These are phyloP conservation scores for Stagonosporopsis tanaceti DNA, from an alignment of 2,329 filamentous ascomycete species.

Conservation along the genomic window DNA sequence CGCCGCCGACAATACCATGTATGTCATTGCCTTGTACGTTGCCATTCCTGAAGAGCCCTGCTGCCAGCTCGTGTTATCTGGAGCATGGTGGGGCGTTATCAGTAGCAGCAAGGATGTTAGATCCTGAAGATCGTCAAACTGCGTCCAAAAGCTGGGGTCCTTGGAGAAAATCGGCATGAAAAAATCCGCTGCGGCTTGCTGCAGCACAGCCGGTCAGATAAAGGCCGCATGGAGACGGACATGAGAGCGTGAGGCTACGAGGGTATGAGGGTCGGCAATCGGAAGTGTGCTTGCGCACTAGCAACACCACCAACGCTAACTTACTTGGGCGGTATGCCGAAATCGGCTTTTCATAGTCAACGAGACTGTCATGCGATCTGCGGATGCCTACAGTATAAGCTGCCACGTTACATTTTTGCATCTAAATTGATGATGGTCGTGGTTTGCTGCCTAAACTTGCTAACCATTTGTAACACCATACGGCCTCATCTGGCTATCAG, in stretches of 20 bases:
- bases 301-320: background rate
- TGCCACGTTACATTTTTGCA: background rate
- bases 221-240: background rate
- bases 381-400: background rate
- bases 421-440: no score
- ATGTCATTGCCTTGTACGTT: background rate
- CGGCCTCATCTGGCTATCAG: no score
- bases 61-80: slow-evolving; percentile 1
- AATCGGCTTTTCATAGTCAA: background rate
- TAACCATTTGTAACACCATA: no score
- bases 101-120: background rate
- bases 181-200: background rate
- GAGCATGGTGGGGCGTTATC: slow-evolving; percentile 4
- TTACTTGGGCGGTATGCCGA: background rate
- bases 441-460: no score
- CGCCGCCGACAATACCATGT: background rate
- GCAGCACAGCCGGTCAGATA: background rate
- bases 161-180: background rate
- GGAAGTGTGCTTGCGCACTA: background rate
- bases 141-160: background rate
- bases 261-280: background rate
- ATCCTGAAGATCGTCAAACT: background rate
- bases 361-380: background rate
- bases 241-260: background rate
- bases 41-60: background rate